phyloP scores from a whole-genome alignment of 441 rosid species.

The Pelargonium cotyledonis region DNA sequence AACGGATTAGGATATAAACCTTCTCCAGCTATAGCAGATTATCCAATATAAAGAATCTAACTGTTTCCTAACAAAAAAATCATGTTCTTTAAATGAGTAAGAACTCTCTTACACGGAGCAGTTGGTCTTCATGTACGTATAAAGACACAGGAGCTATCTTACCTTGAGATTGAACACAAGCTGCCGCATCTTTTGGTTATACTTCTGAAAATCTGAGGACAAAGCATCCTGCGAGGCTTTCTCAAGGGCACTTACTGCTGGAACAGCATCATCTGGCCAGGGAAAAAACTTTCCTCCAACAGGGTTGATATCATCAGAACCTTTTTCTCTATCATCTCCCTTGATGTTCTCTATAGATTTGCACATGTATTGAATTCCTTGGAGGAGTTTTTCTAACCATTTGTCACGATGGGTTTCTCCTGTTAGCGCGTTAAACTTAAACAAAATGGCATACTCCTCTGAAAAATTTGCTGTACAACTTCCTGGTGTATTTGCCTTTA shows the following conservation, averaged over 20 bases:
- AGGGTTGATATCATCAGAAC: constrained; percentile 28
- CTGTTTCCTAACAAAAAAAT: neutral
- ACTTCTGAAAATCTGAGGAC: constrained; percentile 71
- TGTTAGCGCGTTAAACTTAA: constrained; percentile 53
- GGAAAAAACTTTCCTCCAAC: constrained; percentile 33
- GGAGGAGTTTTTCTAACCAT: constrained; percentile 85
- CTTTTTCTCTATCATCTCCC: constrained; percentile 37
- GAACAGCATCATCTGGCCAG: constrained; percentile 92
- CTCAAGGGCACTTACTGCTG: constrained; percentile 75
- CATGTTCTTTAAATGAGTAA: neutral
- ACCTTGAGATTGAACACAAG: constrained; percentile 86
- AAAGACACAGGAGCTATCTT: constrained; percentile 12
- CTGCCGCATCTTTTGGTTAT: constrained; percentile 82
- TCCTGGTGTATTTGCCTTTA: constrained; percentile 62
- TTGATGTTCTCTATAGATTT: constrained; percentile 30
- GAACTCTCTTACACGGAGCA: neutral
- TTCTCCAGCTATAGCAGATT: neutral
- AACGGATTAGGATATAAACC: neutral
- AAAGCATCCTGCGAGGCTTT: constrained; percentile 68
- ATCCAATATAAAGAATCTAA: neutral
- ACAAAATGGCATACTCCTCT: constrained; percentile 50
- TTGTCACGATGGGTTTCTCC: constrained; percentile 75
- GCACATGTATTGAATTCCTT: constrained; percentile 59
- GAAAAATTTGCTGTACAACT: constrained; percentile 50
- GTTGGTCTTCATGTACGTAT: neutral